phyloP scores from a whole-genome alignment of 2,329 filamentous ascomycete genomes.

The Trichoderma harzianum region DNA sequence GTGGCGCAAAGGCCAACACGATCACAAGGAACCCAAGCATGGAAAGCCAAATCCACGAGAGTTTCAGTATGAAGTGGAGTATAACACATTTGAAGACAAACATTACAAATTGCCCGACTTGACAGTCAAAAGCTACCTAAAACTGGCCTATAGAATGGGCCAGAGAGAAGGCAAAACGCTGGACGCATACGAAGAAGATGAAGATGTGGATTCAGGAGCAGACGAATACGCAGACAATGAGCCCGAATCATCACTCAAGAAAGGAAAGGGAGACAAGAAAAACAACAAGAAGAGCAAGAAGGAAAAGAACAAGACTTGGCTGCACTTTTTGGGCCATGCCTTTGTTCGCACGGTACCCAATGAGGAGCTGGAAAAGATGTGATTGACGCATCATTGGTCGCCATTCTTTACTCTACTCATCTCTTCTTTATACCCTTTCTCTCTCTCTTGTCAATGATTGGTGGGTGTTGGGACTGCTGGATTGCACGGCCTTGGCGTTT shows the following conservation, averaged over 20 bases:
- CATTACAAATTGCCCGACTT: constrained; percentile 75
- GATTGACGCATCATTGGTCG: neutral
- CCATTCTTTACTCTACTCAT: neutral
- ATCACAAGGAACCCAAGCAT: constrained; percentile 50
- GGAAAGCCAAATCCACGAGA: constrained; percentile 56
- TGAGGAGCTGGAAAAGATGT: constrained; percentile 58
- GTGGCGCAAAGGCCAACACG: constrained; percentile 64
- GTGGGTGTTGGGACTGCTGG: neutral
- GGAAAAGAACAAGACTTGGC: constrained; percentile 66
- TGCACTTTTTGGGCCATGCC: constrained; percentile 71
- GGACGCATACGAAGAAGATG: constrained; percentile 25
- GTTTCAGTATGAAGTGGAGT: constrained; percentile 79
- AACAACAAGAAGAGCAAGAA: constrained; percentile 47
- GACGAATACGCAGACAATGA: constrained; percentile 27
- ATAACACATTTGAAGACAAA: constrained; percentile 75
- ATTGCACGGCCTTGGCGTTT: constrained; percentile 1
- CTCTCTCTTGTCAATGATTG: neutral
- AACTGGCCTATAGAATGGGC: constrained; percentile 77
- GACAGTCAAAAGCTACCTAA: constrained; percentile 76
- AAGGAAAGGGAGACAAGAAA: constrained; percentile 37
- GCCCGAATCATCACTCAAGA: constrained; percentile 42
- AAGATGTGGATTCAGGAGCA: constrained; percentile 27
- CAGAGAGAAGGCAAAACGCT: constrained; percentile 24
- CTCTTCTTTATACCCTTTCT: neutral
- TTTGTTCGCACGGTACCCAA: constrained; percentile 72